These are phyloP conservation scores for Backusella psychrophila DNA, from an alignment of 192 early-diverging fungal genomes.

Conservation along the genomic window DNA sequence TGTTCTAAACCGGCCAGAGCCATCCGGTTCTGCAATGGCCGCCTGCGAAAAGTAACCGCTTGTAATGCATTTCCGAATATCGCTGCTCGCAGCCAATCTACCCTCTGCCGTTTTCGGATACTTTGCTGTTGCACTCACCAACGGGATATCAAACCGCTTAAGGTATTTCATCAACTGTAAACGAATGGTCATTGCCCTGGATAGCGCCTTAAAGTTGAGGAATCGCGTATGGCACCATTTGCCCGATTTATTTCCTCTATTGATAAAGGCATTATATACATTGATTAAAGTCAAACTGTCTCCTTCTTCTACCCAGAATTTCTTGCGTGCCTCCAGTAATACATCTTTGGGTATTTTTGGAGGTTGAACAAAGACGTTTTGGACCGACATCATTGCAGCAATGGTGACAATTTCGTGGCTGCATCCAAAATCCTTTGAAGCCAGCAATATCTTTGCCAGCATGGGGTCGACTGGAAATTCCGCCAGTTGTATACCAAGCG, in stretches of 20 bases:
- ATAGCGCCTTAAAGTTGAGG: conserved; percentile 75
- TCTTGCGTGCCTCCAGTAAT: conserved; percentile 57
- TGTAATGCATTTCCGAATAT: conserved; percentile 67
- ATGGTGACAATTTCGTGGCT: conserved; percentile 75
- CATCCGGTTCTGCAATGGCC: conserved; percentile 64
- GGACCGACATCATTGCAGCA: conserved; percentile 75
- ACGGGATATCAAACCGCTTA: conserved; percentile 26
- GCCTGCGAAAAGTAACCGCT: conserved; percentile 78
- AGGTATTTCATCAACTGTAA: conserved; percentile 85
- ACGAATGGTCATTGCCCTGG: conserved; percentile 81
- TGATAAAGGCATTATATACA: conserved; percentile 78
- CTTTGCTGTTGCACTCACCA: conserved; percentile 30
- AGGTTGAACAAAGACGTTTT: conserved; percentile 53
- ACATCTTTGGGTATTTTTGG: conserved; percentile 33
- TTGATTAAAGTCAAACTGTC: conserved; percentile 64
- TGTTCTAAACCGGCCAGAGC: conserved; percentile 56
- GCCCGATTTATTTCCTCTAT: conserved; percentile 45
- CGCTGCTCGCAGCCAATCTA: conserved; percentile 40
- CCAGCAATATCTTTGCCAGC: conserved; percentile 64
- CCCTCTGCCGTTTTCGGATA: conserved; percentile 39
- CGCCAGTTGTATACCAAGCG: conserved; percentile 65
- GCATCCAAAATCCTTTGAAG: conserved; percentile 62
- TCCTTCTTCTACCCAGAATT: conserved; percentile 78
- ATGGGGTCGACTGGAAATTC: conserved; percentile 78
- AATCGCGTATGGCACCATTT: conserved; percentile 88